Conservation (phyloP, 2,329 filamentous ascomycete genomes). For the Chrysoporthe austroafricana region DNA sequence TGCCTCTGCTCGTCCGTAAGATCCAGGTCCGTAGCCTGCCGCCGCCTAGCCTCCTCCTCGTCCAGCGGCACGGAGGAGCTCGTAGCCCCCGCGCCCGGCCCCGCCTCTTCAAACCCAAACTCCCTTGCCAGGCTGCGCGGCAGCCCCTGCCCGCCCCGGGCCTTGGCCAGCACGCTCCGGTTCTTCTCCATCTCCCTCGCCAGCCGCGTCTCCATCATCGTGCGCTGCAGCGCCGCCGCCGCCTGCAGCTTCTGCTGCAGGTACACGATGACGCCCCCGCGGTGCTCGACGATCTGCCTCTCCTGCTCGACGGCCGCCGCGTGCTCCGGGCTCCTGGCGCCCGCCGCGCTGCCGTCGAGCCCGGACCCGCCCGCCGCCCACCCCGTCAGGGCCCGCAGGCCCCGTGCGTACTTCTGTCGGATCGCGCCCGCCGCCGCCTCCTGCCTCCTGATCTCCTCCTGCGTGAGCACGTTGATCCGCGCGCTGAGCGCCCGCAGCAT, state of each 20-base stretch:
- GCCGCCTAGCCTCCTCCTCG: conserved; percentile 32
- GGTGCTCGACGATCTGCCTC: conserved; percentile 68
- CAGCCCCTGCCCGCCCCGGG: conserved; percentile 42
- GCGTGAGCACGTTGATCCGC: conserved; percentile 77
- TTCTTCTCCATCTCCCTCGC: conserved; percentile 86
- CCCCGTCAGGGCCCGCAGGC: conserved; percentile 64
- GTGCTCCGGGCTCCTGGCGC: conserved; percentile 66
- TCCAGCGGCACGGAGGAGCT: conserved; percentile 23
- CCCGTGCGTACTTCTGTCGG: conserved; percentile 68
- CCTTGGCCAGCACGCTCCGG: conserved; percentile 80
- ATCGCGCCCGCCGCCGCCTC: conserved; percentile 74
- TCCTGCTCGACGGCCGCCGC: conserved; percentile 71
- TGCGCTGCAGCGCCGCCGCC: conserved; percentile 77
- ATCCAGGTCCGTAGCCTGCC: conserved; percentile 47
- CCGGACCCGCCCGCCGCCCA: conserved; percentile 70
- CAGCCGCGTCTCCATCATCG: conserved; percentile 91
- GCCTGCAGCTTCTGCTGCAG: conserved; percentile 75
- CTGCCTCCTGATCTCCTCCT: conserved; percentile 80
- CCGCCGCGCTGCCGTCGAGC: conserved; percentile 47
- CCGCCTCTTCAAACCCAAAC: conserved; percentile 23
- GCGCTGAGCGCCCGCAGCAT: conserved; percentile 84
- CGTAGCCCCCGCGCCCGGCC: conserved; percentile 8
- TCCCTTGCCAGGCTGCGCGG: conserved; percentile 33
- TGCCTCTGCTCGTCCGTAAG: conserved; percentile 86
- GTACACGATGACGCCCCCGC: conserved; percentile 85